Evolutionary conservation across 192 early-diverging fungal genomes (phyloP).

Genomic region (Pilobolus umbonatus): DNA sequence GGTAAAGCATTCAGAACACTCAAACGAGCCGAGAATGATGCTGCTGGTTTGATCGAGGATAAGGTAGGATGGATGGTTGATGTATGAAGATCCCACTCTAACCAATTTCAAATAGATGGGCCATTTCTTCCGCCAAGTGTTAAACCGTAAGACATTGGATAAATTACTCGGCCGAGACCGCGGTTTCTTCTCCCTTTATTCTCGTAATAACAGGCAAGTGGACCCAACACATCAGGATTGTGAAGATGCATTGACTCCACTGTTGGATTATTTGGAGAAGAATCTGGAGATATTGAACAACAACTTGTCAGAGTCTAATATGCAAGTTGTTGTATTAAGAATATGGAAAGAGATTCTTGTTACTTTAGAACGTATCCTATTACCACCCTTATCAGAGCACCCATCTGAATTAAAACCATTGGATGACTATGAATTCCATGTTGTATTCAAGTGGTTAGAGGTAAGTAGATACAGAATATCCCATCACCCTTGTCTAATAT

Average conservation of each 20-base stretch:
- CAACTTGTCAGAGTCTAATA: conserved; percentile 59
- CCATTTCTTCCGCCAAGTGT: conserved; percentile 53
- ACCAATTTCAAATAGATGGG: conserved; percentile 48
- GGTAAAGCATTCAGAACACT: conserved; percentile 70
- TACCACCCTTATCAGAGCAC: conserved; percentile 64
- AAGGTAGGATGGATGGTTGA: conserved; percentile 31
- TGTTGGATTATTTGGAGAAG: conserved; percentile 72
- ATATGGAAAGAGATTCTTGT: conserved; percentile 72
- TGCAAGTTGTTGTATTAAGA: conserved; percentile 57
- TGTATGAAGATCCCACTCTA: not conserved
- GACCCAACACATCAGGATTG: conserved; percentile 47
- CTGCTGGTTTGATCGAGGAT: conserved; percentile 66
- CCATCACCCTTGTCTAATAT: not conserved
- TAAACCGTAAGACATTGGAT: conserved; percentile 59
- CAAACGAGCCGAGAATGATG: conserved; percentile 63
- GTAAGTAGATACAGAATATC: conserved; percentile 21
- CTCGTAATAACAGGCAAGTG: conserved; percentile 24
- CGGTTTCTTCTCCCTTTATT: conserved; percentile 37
- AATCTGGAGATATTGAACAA: conserved; percentile 64
- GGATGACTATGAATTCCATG: conserved; percentile 56
- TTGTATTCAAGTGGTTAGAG: conserved; percentile 67
- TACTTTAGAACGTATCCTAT: conserved; percentile 61
- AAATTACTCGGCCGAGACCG: conserved; percentile 44
- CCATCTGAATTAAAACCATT: conserved; percentile 57
- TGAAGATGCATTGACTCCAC: conserved; percentile 60